phyloP scores from a whole-genome alignment of 805 yeast genomes.

The Cyberlindnera mississippiensis region DNA sequence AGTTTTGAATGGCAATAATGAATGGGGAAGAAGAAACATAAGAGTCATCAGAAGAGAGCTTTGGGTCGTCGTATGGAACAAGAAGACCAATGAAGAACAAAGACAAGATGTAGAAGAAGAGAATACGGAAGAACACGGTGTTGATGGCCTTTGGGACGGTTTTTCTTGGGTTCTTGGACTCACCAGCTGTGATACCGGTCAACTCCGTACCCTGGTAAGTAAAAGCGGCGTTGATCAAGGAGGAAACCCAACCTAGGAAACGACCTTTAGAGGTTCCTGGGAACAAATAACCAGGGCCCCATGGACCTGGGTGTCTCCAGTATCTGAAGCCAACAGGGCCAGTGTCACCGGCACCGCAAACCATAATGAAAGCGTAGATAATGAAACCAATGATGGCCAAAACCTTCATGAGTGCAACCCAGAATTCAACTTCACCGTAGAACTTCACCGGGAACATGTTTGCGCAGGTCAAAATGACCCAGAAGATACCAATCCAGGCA shows the following conservation, averaged over 20 bases:
- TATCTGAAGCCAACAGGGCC: conserved; percentile 78
- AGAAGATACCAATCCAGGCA: conserved; percentile 69
- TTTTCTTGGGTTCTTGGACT: conserved; percentile 64
- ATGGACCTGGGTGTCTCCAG: conserved; percentile 77
- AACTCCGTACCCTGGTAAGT: conserved; percentile 79
- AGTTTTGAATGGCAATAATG: conserved; percentile 63
- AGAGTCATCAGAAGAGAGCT: conserved; percentile 33
- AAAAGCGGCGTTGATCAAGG: conserved; percentile 71
- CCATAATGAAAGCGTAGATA: conserved; percentile 63
- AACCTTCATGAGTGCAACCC: conserved; percentile 67
- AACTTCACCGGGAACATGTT: conserved; percentile 65
- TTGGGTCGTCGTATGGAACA: conserved; percentile 65
- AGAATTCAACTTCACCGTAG: conserved; percentile 75
- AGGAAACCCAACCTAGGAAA: conserved; percentile 66
- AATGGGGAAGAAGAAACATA: conserved; percentile 64
- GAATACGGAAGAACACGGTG: conserved; percentile 62
- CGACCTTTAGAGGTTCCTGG: conserved; percentile 47
- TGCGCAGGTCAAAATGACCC: conserved; percentile 46
- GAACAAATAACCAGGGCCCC: conserved; percentile 62
- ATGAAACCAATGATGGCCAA: conserved; percentile 69
- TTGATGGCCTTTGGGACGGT: conserved; percentile 70
- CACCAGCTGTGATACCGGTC: conserved; percentile 75
- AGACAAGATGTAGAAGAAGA: conserved; percentile 60
- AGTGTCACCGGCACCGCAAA: conserved; percentile 65
- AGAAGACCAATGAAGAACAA: conserved; percentile 66